phyloP scores from a whole-genome alignment of 23 red algal genomes.

The Gracilaria gracilis region DNA sequence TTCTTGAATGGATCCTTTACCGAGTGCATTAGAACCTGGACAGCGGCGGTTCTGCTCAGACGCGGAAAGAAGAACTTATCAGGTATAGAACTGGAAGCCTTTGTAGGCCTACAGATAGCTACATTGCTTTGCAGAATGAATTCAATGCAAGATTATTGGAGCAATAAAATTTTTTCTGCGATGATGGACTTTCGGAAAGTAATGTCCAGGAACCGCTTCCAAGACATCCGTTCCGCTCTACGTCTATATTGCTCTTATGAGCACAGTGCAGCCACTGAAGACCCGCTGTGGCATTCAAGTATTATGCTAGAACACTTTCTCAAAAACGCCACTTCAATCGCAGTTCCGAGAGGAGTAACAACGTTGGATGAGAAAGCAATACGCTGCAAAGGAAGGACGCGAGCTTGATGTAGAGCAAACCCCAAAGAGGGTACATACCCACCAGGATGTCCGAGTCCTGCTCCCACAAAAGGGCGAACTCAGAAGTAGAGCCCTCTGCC shows the following conservation, averaged over 20 bases:
- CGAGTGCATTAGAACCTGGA: not conserved
- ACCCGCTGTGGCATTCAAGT: conserved; percentile 19
- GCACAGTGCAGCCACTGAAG: not conserved
- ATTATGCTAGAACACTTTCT: conserved; percentile 18
- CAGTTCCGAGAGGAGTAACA: not conserved
- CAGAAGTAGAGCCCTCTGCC: too few species aligned
- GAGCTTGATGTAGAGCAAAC: too few species aligned
- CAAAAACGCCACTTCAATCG: not conserved
- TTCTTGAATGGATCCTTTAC: not conserved
- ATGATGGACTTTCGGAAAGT: not conserved
- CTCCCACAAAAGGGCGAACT: too few species aligned
- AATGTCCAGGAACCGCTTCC: not conserved
- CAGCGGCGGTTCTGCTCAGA: not conserved
- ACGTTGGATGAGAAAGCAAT: conserved; percentile 11
- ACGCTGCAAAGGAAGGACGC: not conserved
- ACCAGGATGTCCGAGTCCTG: too few species aligned
- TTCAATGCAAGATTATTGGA: not conserved
- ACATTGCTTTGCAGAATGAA: not conserved
- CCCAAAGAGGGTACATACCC: too few species aligned
- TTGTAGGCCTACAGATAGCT: not conserved
- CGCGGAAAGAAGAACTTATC: not conserved
- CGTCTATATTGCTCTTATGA: conserved; percentile 13
- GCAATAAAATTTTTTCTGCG: not conserved
- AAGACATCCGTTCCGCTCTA: not conserved
- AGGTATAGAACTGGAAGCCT: not conserved